Percentiles rank a stretch among this genome's conserved stretches.
These are phyloP conservation scores for Euclidium syriacum DNA, from an alignment of 345 rosid species.

Conservation along the genomic window DNA sequence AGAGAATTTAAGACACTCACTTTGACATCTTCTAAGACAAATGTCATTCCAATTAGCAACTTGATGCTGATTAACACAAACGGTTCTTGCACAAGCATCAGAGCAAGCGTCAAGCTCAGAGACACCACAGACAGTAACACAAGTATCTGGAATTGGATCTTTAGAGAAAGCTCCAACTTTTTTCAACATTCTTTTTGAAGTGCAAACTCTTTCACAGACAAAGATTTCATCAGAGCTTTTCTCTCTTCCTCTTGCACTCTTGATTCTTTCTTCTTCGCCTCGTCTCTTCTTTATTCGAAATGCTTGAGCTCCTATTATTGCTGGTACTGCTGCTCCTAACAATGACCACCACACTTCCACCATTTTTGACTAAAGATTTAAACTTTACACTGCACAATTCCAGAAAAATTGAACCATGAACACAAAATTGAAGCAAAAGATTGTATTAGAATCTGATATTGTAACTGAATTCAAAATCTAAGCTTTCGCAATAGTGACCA, in stretches of 20 bases:
- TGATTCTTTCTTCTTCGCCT: constrained; percentile 64
- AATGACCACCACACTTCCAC: constrained; percentile 84
- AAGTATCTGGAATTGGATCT: constrained; percentile 70
- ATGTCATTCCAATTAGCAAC: constrained; percentile 90
- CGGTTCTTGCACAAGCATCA: constrained; percentile 84
- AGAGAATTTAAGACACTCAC: constrained; percentile 59
- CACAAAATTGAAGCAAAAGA: neutral
- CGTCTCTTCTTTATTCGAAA: constrained; percentile 55
- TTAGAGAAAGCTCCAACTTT: constrained; percentile 81
- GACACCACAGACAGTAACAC: constrained; percentile 87
- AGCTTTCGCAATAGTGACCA: neutral
- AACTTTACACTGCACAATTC: constrained; percentile 16
- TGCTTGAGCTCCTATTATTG: constrained; percentile 64
- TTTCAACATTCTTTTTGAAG: constrained; percentile 80
- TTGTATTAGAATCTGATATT: neutral
- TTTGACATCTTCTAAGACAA: constrained; percentile 75
- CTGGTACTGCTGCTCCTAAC: constrained; percentile 69
- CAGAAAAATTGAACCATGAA: neutral
- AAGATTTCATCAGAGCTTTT: constrained; percentile 76
- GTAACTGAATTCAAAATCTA: neutral
- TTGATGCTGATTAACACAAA: constrained; percentile 82
- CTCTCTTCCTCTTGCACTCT: constrained; percentile 75
- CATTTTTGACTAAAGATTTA: constrained; percentile 31
- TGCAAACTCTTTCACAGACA: constrained; percentile 89
- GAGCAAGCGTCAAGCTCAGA: constrained; percentile 88